Evolutionary conservation across 805 yeast genomes (phyloP), one percentile per base, ranked within the genome.

Genomic region (Candida odintsovae): DNA sequence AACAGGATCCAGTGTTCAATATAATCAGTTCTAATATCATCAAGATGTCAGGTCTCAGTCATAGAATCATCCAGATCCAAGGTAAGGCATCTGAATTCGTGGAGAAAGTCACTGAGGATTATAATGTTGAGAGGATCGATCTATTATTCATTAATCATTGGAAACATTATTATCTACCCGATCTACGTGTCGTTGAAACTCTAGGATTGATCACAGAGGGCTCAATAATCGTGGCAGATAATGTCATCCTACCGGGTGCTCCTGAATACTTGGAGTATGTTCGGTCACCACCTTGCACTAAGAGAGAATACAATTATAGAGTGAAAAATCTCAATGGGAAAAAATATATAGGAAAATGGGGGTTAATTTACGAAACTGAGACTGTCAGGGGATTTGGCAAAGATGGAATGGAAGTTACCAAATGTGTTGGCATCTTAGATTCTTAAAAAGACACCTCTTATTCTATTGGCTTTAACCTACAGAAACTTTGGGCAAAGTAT

Each of bases 121-220:
- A 65, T 38, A n/a, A 41, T 11, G 19, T 56, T 2, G 55, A 51
- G 12, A 36, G 40, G 18, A 51, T 68, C 1, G 75, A 71, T 45
- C 54, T 72, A 36, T 54, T 69, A 4, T 66, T 73, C 44, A 60
- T 73, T 41, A 73, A 73, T 53, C 77, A 73, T 49, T 56, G 61
- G 54, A 68, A 68, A 45, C 62, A 61, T 15, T 41, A 52, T 40
- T 73, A 71, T 49, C 60, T 70, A 21, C 69, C 75, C 6, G 76
- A 73, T 47, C 55, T 72, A 28, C 56, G 77, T 29, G 62, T 70
- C 4, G 50, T 72, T 35, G 78, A 73, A 49, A 51, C 72, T 0
- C 50, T 69, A 38, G 66, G 68, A 13, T 57, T 71, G 43, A 58
- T 73, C 38, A 66, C 63, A 0, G 67, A 67, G 8, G 77, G 74